phyloP scores from a whole-genome alignment of 768 basidiomycete genomes.

The Phanerochaete sordida region DNA sequence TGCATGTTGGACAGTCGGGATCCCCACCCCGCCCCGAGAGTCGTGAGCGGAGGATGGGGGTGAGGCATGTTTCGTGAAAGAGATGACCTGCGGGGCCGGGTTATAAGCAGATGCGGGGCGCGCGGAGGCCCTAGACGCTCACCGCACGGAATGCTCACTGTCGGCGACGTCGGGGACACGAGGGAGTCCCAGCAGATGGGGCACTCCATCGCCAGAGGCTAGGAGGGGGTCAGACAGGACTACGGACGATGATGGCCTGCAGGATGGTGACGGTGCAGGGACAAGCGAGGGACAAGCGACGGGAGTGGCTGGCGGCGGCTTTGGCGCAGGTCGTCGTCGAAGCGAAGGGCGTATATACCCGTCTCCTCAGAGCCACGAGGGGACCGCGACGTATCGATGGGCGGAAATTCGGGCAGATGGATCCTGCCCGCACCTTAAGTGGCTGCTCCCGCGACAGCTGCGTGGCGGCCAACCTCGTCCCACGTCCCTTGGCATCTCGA shows the following conservation, averaged over 20 bases:
- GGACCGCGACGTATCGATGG: neutral
- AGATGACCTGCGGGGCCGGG: neutral
- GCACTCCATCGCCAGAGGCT: slow-evolving; percentile 4
- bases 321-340: neutral
- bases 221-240: too few species aligned
- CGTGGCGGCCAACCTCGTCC: neutral
- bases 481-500: neutral
- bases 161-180: neutral
- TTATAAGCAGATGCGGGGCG: neutral
- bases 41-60: neutral
- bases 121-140: neutral
- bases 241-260: too few species aligned
- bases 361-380: neutral
- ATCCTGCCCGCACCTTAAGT: neutral
- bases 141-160: slow-evolving; percentile 9
- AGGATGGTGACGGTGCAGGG: neutral
- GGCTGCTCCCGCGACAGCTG: neutral
- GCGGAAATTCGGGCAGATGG: neutral
- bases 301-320: neutral
- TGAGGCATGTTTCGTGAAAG: slow-evolving; percentile 7
- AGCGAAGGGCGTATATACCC: neutral
- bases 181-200: slow-evolving; percentile 6
- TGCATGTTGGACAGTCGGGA: slow-evolving; percentile 10
- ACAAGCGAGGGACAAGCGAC: neutral
- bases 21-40: neutral